Conservation (phyloP, 352 stramenopile species). For the Phytophthora capsici region DNA sequence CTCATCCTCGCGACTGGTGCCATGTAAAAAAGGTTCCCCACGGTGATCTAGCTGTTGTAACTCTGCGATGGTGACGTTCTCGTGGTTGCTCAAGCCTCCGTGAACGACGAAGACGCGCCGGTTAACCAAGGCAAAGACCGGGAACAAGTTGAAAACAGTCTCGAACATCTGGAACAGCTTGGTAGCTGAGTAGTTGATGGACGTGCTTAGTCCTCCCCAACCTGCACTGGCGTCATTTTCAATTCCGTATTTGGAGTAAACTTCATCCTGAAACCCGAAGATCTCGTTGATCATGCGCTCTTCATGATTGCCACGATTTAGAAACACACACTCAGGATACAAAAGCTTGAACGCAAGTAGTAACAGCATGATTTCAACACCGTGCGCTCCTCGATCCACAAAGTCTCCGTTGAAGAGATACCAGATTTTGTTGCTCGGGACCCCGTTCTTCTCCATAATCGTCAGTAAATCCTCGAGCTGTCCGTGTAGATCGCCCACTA, state of each 20-base stretch:
- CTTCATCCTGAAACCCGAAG: constrained; percentile 83
- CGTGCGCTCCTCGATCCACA: constrained; percentile 91
- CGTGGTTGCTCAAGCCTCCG: constrained; percentile 86
- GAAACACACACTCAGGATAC: constrained; percentile 81
- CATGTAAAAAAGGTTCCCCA: constrained; percentile 83
- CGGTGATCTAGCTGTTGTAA: constrained; percentile 79
- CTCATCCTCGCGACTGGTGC: constrained; percentile 71
- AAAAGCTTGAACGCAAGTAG: constrained; percentile 52
- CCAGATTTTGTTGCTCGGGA: constrained; percentile 84
- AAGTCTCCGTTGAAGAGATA: constrained; percentile 97
- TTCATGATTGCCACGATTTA: constrained; percentile 96
- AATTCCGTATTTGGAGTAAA: constrained; percentile 73
- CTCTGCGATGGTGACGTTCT: constrained; percentile 86
- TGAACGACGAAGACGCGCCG: constrained; percentile 91
- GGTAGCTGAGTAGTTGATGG: constrained; percentile 42
- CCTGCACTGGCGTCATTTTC: constrained; percentile 43
- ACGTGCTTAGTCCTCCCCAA: constrained; percentile 16
- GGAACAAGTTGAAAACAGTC: constrained; percentile 46
- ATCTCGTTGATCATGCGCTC: constrained; percentile 91
- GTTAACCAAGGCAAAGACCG: constrained; percentile 89
- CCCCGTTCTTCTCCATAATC: constrained; percentile 64
- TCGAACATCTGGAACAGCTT: background rate
- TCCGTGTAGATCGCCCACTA: background rate
- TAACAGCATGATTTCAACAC: constrained; percentile 90
- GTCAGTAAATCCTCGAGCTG: background rate